Evolutionary conservation across 805 yeast species (phyloP).

Genomic region (Huiozyma naganishii): DNA sequence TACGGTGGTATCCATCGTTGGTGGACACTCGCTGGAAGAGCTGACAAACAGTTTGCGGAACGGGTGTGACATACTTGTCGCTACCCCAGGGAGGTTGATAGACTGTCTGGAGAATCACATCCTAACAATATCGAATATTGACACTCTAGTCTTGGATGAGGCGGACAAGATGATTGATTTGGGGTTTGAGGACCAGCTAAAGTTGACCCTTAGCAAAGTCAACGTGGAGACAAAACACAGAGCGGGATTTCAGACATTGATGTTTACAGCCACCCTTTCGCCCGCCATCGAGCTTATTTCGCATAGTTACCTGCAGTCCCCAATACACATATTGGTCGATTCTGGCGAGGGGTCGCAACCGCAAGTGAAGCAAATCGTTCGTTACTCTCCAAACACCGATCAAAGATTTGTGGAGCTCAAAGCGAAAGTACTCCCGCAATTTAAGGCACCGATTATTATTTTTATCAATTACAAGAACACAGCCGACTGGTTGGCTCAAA

Average conservation of each 20-base stretch:
- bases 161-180: conserved; percentile 93
- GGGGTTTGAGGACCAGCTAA: conserved; percentile 81
- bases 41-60: conserved; percentile 45
- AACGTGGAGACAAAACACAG: conserved; percentile 31
- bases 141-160: conserved; percentile 75
- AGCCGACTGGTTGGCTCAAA: conserved; percentile 56
- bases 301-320: conserved; percentile 45
- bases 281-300: conserved; percentile 59
- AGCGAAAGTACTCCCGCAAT: conserved; percentile 13
- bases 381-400: conserved; percentile 36
- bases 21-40: conserved; percentile 80
- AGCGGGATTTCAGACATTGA: conserved; percentile 44
- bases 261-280: conserved; percentile 94
- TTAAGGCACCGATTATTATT: conserved; percentile 54
- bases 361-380: conserved; percentile 55
- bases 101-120: conserved; percentile 69
- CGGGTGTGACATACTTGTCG: conserved; percentile 74
- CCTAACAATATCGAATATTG: conserved; percentile 47
- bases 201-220: conserved; percentile 38
- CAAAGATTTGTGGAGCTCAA: conserved; percentile 31
- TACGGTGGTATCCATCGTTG: conserved; percentile 53
- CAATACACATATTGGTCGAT: conserved; percentile 61
- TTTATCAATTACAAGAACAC: conserved; percentile 70
- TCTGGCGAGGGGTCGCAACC: conserved; percentile 47
- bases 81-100: conserved; percentile 86